Base-by-base conservation (phyloP, 2,329 filamentous ascomycete species). In the Neospermospora avenae region DNA sequence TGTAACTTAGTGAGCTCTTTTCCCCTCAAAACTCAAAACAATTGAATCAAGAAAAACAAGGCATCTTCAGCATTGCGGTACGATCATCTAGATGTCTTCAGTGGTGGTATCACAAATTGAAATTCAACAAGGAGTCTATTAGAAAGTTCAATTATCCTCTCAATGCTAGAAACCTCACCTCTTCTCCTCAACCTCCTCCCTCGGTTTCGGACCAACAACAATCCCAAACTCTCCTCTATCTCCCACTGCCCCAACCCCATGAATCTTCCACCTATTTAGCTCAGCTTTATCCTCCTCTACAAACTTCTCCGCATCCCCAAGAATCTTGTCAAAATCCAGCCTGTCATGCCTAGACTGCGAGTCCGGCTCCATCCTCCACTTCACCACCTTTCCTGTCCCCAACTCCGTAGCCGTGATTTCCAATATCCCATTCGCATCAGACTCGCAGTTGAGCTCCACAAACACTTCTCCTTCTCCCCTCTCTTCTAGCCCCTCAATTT, bases 401-500 rank as follows among this genome's bases (percentile, higher is more conserved):
- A 41, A 51, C 4, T 48, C 42, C 8, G 13, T 58, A 3, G 35
- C 51, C 14, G 10, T 11, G n/a, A 62, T 59, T 4, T 5, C 60
- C 35, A 65, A 54, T 14, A 42, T 8, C 7, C 39, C 22, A 54
- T 73, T 72, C n/a, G 35, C 3, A 48, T 63, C 58, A 11, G 65
- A 14, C 13, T 64, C 58, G 45, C 66, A 65, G 5, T 31, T 13
- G 2, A 67, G 20, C 10, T 68, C 65, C 10, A 70, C 61, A 14
- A 63, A 46, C 4, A 59, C 46, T 2, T 61, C 54, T 1, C 64
- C 68, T 16, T 48, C 58, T 20, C 54, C 55, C n/a, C 48, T 41
- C 3, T 83, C 83, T 51, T 85, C 84, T 57, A 88, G 85, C 25
- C 84, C 84, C 61, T 81, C 79, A 51, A 89, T 74, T 59, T 85